Evolutionary conservation across 1,139 yeast species (phyloP).

Genomic region (Blastobotrys aristatus): DNA sequence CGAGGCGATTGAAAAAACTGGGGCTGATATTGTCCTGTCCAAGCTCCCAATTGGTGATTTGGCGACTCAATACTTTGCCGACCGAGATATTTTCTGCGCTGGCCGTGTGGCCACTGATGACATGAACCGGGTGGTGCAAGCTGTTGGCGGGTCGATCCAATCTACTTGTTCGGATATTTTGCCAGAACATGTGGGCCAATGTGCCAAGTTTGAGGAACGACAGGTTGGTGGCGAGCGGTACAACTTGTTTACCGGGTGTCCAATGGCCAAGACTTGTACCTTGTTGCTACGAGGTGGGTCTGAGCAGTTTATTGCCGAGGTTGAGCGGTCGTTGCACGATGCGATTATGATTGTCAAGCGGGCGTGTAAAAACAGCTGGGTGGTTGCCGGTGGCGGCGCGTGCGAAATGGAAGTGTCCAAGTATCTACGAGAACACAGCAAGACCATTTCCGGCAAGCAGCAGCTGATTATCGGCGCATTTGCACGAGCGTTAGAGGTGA

Average conservation of each 20-base stretch:
- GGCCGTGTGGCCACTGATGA: constrained; percentile 90
- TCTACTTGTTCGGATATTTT: constrained; percentile 81
- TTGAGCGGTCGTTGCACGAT: constrained; percentile 94
- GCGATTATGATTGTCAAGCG: constrained; percentile 98
- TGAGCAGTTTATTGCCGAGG: constrained; percentile 97
- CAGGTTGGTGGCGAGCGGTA: constrained; percentile 96
- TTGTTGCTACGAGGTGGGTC: constrained; percentile 95
- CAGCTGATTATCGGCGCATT: constrained; percentile 87
- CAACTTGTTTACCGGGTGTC: constrained; percentile 88
- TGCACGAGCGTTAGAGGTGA: constrained; percentile 91
- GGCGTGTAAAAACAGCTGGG: constrained; percentile 76
- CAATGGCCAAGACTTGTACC: constrained; percentile 90
- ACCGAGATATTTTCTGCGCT: constrained; percentile 93
- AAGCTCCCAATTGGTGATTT: constrained; percentile 96
- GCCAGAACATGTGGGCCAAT: constrained; percentile 73
- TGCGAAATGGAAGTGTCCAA: constrained; percentile 95
- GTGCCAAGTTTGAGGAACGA: constrained; percentile 80
- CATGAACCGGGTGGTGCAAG: constrained; percentile 86
- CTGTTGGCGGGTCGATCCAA: constrained; percentile 90
- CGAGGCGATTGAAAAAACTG: constrained; percentile 74
- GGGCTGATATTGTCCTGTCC: constrained; percentile 89
- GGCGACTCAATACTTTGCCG: constrained; percentile 98
- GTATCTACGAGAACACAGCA: constrained; percentile 79
- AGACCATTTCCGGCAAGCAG: constrained; percentile 90
- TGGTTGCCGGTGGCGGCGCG: constrained; percentile 99